Base-by-base conservation (phyloP, 176 grass and related monocot genomes). In the Raddia guianensis region DNA sequence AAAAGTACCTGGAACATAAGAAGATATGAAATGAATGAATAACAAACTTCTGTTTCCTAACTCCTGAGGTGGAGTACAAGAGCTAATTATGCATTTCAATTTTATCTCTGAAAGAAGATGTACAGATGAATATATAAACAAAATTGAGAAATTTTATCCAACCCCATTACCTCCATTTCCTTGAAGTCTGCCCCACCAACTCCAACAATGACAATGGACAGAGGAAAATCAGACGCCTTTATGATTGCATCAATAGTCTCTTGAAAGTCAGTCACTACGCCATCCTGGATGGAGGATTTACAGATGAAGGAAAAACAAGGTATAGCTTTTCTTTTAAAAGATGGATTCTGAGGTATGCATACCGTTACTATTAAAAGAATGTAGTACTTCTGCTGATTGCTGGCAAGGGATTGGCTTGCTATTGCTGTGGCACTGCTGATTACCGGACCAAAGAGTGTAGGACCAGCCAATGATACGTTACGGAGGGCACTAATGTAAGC, bases 161-260 rank as follows among this genome's bases (percentile, higher is more conserved):
- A 35, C 64, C 34, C 73, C 60, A 63, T 68, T 77, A 94, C 97
- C 97, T 99, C 97, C 97, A 99, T 99, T 90, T 99, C 91, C 64
- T 96, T 99, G 84, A 96, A 96, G 74, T 99, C 93, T 43, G 97
- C 91, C 48, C 89, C 97, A 80, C 93, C 97, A 86, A 99, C 97
- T 83, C 97, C 97, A 75, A 96, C 77, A 77, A 99, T 88, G 77
- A 93, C 55, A 42, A 99, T 93, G 27, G 97, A 99, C 80, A 96
- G 80, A 75, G 97, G 97, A 75, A 99, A 86, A 93, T 96, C 97
- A 16, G 97, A 99, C 76, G 93, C 97, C 73, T 91, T 93, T 72
- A 98, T 93, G 66, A 95, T 82, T 47, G 86, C 90, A 80, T 99
- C 97, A 34, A 92, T 93, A 77, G 97, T 99, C 83, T 96, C 97